Conservation (phyloP, 352 stramenopile species). For the Phytopythium montanum region DNA sequence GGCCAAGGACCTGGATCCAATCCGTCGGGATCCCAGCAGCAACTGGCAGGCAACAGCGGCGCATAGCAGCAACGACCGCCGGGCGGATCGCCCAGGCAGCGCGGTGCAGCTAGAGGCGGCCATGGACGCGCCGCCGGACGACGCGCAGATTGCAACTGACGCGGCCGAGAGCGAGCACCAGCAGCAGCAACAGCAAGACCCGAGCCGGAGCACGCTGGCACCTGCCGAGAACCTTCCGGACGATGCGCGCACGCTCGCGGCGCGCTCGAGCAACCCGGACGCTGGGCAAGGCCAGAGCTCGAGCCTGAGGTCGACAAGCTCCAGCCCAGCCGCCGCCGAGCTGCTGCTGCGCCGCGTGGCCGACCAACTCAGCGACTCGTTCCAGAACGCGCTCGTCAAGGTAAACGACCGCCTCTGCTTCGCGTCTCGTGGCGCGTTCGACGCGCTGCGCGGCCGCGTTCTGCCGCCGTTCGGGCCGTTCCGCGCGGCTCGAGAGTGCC, state of each 20-base stretch:
- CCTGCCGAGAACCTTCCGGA: conserved; percentile 10
- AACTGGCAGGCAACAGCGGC: no score
- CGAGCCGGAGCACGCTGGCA: conserved; percentile 9
- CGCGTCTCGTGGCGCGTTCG: neutral
- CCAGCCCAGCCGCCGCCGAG: conserved; percentile 7
- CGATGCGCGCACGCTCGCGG: conserved; percentile 5
- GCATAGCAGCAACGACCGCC: neutral
- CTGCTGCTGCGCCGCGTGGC: conserved; percentile 19
- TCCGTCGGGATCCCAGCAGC: neutral
- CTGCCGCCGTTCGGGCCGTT: neutral
- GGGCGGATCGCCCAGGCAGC: no score
- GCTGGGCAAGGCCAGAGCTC: neutral
- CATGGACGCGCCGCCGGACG: conserved; percentile 1
- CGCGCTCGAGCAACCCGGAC: conserved; percentile 1
- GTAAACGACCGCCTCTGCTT: conserved; percentile 6
- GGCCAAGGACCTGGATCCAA: no score
- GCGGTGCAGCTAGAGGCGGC: neutral
- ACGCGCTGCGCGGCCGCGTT: neutral
- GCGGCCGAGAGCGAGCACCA: neutral
- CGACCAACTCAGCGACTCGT: conserved; percentile 16
- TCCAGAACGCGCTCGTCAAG: conserved; percentile 22
- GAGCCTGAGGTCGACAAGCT: no score
- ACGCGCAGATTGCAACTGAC: conserved; percentile 5
- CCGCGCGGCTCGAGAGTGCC: neutral
- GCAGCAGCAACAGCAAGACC: no score